These are phyloP conservation scores for Pseudogymnoascus sp. DNA, from an alignment of 2,329 filamentous ascomycete genomes.

Conservation along the genomic window DNA sequence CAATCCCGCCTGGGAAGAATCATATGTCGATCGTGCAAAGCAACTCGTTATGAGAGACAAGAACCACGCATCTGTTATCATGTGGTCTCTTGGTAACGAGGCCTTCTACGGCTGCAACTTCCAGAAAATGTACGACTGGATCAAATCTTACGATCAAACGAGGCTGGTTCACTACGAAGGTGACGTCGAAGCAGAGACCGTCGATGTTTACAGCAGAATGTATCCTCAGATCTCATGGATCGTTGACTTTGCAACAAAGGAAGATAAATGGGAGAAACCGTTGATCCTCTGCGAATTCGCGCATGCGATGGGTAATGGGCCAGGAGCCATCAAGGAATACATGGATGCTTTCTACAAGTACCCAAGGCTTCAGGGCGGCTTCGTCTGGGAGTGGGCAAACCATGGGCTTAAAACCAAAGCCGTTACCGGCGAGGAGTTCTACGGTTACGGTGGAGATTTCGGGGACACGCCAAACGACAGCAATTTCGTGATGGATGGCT, in stretches of 20 bases:
- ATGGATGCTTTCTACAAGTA: slow-evolving; percentile 47
- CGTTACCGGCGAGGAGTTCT: slow-evolving; percentile 30
- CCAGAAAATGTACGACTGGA: slow-evolving; percentile 37
- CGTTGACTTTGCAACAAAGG: slow-evolving; percentile 6
- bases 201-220: slow-evolving; percentile 11
- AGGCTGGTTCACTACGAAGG: slow-evolving; percentile 11
- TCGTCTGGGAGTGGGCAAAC: slow-evolving; percentile 40
- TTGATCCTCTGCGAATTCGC: slow-evolving; percentile 48
- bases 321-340: slow-evolving; percentile 59
- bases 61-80: slow-evolving; percentile 43
- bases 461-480: slow-evolving; percentile 36
- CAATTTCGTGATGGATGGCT: slow-evolving; percentile 36
- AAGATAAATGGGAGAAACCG: slow-evolving; percentile 34
- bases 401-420: slow-evolving; percentile 32
- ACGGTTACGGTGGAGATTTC: slow-evolving; percentile 38
- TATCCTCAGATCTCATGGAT: slow-evolving; percentile 3
- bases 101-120: slow-evolving; percentile 46
- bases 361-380: slow-evolving; percentile 45
- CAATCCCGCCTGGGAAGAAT: slow-evolving; percentile 36
- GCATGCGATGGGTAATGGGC: slow-evolving; percentile 64
- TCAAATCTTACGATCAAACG: slow-evolving; percentile 4
- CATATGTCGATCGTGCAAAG: slow-evolving; percentile 44
- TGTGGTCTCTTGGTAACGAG: slow-evolving; percentile 49
- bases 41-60: slow-evolving; percentile 45
- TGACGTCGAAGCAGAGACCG: not conserved